A percentile compares a stretch with the other conserved stretches of the same genome.
phyloP scores from a whole-genome alignment of 2,329 filamentous ascomycete species.

The Aspergillus viridinutans region DNA sequence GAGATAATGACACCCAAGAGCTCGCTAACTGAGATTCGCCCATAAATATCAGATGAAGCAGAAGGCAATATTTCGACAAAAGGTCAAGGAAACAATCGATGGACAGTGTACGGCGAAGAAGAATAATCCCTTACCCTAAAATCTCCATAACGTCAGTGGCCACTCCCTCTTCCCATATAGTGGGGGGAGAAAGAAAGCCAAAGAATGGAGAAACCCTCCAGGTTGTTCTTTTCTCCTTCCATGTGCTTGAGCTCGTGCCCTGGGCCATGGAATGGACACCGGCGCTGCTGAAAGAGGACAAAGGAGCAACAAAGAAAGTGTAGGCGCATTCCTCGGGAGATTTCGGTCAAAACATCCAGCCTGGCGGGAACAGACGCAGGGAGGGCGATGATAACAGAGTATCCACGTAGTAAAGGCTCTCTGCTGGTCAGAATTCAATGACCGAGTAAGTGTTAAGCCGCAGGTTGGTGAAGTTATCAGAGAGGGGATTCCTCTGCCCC shows the following conservation, averaged over 20 bases:
- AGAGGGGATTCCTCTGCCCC: not conserved
- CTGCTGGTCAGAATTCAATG: not conserved
- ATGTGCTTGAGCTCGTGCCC: not conserved
- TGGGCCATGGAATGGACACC: not conserved
- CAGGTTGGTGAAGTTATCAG: not conserved
- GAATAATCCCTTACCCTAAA: not conserved
- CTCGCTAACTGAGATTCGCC: not conserved
- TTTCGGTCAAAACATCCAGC: not conserved
- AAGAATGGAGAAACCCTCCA: not conserved
- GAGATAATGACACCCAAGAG: not conserved
- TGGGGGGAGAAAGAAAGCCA: not conserved
- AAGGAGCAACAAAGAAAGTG: slow-evolving; percentile 11
- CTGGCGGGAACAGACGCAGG: not conserved
- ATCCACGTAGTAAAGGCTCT: not conserved
- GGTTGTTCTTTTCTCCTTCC: not conserved
- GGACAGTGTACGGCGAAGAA: not conserved
- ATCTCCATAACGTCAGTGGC: not conserved
- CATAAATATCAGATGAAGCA: not conserved
- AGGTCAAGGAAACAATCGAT: not conserved
- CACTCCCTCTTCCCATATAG: not conserved
- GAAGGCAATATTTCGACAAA: not conserved
- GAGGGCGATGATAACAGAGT: not conserved
- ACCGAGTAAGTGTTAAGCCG: not conserved
- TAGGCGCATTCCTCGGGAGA: slow-evolving; percentile 18
- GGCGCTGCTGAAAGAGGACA: not conserved